Evolutionary conservation across 805 yeast genomes (phyloP), one percentile per base, ranked within the genome.

Genomic region (Monosporozyma yasuniensis): DNA sequence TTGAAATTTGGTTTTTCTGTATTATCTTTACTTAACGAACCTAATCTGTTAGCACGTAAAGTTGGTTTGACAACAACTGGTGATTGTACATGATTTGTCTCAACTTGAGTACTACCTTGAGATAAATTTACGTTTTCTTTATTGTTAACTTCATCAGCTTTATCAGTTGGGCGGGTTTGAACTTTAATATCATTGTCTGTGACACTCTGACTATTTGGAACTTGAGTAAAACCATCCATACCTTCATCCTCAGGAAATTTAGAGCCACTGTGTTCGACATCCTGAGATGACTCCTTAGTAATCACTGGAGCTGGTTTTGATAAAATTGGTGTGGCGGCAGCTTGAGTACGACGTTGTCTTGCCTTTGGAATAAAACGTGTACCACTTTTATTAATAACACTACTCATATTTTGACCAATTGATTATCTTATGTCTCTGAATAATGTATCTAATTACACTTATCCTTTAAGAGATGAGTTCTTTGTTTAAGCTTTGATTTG

Each of bases 281-380:
- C 27, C 3, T 27, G 25, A 19, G 46, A 21, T 18, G 38, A 2
- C 14, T 28, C 27, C 19, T 30, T 30, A 18, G 38, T 18, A 35
- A 35, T 35, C 42, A 21, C 38, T 46, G 45, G 22, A 14, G 38
- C 19, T 32, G 50, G 46, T 27, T 43, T 46, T n/a, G 22, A 27
- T 22, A 42, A 23, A n/a, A 23, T 18, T 34, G 66, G 57, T 7
- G 56, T 58, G 19, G 55, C 54, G 1, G 69, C 62, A 2, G 60
- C 50, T 1, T 61, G 60, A 22, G 70, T 61, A 47, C 77, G 68
- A 56, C 76, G 72, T 51, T 71, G 72, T 46, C 66, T 72, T 10
- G 70, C 57, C 53, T 81, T 82, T 2, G 89, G 89, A n/a, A 76
- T 72, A 65, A 84, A 84, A 50, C 84, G 78, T 11, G 84, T 75